These are phyloP conservation scores for Metschnikowia kofuensis DNA, from an alignment of 805 yeast species.

Conservation along the genomic window DNA sequence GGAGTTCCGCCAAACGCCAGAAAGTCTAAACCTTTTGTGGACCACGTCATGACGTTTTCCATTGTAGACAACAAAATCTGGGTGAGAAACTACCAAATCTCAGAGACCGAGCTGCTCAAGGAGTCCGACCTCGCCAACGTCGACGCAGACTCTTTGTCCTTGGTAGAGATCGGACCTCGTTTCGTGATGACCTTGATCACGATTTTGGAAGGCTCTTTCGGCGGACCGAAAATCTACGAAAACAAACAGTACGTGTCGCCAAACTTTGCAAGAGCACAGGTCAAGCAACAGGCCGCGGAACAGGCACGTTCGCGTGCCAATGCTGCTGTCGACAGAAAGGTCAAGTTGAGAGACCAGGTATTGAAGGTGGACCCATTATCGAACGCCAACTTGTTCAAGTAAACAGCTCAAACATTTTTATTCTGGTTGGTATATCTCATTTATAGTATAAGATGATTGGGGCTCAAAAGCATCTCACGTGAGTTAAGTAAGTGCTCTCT, in stretches of 20 bases:
- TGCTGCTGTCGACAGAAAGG: constrained; percentile 71
- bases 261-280: constrained; percentile 88
- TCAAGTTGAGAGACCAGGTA: constrained; percentile 71
- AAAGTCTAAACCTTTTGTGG: constrained; percentile 90
- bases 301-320: constrained; percentile 77
- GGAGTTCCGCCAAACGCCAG: constrained; percentile 96
- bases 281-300: constrained; percentile 73
- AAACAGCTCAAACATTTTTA: constrained; percentile 17
- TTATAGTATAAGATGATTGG: no score
- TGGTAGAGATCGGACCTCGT: constrained; percentile 96
- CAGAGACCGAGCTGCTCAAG: constrained; percentile 59
- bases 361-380: constrained; percentile 80
- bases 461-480: no score
- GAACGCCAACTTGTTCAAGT: constrained; percentile 68
- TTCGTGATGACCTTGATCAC: constrained; percentile 89
- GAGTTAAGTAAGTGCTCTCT: no score
- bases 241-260: constrained; percentile 97
- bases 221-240: constrained; percentile 96
- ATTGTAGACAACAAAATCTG: constrained; percentile 92
- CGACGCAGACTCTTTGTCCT: constrained; percentile 58
- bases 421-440: background rate
- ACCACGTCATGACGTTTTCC: constrained; percentile 91
- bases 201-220: constrained; percentile 92
- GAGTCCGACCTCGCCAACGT: constrained; percentile 44
- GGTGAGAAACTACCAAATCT: constrained; percentile 92